phyloP scores from a whole-genome alignment of 2,329 filamentous ascomycete species.

The Arthrocladium fulminans region DNA sequence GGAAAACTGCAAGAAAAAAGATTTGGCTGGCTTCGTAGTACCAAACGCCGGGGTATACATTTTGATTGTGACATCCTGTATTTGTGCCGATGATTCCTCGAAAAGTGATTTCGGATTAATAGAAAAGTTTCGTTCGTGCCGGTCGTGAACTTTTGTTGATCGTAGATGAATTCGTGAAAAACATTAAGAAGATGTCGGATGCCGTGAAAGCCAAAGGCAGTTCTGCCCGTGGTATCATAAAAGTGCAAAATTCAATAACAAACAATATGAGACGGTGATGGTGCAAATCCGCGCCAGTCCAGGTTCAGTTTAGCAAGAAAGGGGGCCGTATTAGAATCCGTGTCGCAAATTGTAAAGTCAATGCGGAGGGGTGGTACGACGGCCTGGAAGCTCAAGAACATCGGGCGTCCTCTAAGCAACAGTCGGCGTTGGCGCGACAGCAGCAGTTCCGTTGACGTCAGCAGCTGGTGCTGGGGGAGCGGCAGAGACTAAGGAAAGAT shows the following conservation, averaged over 20 bases:
- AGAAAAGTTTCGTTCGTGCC: constrained; percentile 7
- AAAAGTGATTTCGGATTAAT: constrained; percentile 6
- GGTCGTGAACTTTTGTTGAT: constrained; percentile 9
- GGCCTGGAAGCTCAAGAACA: not conserved
- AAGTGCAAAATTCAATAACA: not conserved
- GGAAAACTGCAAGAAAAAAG: not conserved
- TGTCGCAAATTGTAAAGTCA: too few relatives aligned
- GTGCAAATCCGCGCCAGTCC: not conserved
- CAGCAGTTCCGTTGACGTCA: constrained; percentile 14
- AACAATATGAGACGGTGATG: not conserved
- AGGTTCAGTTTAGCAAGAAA: not conserved
- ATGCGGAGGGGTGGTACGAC: not conserved
- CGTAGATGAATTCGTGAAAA: constrained; percentile 9
- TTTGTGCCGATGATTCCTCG: constrained; percentile 2
- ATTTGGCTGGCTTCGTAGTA: constrained; percentile 1
- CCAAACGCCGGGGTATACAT: constrained; percentile 8
- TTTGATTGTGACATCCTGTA: constrained; percentile 1
- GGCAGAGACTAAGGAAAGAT: constrained; percentile 3
- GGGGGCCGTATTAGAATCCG: too few relatives aligned
- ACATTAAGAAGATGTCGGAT: constrained; percentile 5
- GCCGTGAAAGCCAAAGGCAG: constrained; percentile 6
- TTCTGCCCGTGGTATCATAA: constrained; percentile 4
- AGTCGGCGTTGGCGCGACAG: constrained; percentile 15
- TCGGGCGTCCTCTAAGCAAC: constrained; percentile 12
- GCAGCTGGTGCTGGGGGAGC: constrained; percentile 15